Conservation (phyloP, 2,329 filamentous ascomycete genomes). For the Aspergillus aculeatus region DNA sequence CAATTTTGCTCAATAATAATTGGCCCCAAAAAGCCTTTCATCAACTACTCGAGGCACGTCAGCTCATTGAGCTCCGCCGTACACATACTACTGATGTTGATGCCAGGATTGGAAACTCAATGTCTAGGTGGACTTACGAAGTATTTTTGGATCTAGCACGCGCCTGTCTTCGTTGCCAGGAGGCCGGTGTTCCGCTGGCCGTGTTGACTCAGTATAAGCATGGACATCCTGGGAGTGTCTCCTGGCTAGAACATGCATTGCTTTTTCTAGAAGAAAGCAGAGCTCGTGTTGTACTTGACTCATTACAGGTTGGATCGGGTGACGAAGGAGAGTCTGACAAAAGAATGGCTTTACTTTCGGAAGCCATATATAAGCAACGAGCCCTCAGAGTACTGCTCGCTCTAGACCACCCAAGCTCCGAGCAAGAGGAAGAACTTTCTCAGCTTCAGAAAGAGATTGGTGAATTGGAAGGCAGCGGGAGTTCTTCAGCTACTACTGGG, state of each 20-base stretch:
- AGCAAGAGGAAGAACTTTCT: constrained; percentile 12
- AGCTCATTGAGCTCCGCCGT: constrained; percentile 17
- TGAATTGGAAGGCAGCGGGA: background rate
- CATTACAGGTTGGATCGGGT: constrained; percentile 15
- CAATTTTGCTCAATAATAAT: constrained; percentile 15
- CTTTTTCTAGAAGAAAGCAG: constrained; percentile 24
- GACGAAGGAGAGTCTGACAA: background rate
- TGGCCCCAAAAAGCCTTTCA: constrained; percentile 16
- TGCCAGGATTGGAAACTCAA: constrained; percentile 18
- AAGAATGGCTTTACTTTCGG: constrained; percentile 7
- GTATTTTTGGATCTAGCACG: constrained; percentile 20
- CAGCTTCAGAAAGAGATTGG: background rate
- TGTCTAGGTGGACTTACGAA: constrained; percentile 11
- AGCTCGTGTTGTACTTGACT: constrained; percentile 23
- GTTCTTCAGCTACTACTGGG: background rate
- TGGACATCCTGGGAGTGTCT: constrained; percentile 16
- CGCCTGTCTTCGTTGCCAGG: constrained; percentile 13
- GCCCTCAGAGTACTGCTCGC: constrained; percentile 15
- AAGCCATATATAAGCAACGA: constrained; percentile 18
- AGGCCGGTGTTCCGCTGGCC: constrained; percentile 1
- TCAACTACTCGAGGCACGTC: constrained; percentile 19
- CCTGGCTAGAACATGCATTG: constrained; percentile 25
- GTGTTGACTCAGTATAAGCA: constrained; percentile 15
- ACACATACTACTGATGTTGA: constrained; percentile 21
- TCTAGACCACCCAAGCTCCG: constrained; percentile 7